phyloP scores from a whole-genome alignment of 192 early-diverging fungal genomes.

The Chytriomyces sp. region DNA sequence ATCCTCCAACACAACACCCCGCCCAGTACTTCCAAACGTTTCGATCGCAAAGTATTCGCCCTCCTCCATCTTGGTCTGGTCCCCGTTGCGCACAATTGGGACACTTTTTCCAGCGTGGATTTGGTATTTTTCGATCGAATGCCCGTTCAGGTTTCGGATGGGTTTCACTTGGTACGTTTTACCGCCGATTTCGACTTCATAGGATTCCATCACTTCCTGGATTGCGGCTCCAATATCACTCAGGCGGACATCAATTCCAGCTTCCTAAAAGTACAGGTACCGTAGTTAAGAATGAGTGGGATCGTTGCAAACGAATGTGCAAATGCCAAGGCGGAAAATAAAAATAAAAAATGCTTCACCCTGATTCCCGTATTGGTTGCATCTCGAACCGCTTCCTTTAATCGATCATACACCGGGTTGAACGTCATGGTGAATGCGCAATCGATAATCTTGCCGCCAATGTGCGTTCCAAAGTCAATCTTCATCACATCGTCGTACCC shows the following conservation, averaged over 20 bases:
- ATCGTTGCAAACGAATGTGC: not conserved
- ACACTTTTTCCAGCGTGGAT: slow-evolving; percentile 96
- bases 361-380: slow-evolving; percentile 94
- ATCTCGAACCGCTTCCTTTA: slow-evolving; percentile 88
- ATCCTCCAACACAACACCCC: slow-evolving; percentile 87
- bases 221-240: slow-evolving; percentile 94
- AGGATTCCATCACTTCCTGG: slow-evolving; percentile 98
- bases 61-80: slow-evolving; percentile 95
- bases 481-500: slow-evolving; percentile 92
- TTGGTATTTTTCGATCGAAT: slow-evolving; percentile 87
- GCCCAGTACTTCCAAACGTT: slow-evolving; percentile 96
- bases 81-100: slow-evolving; percentile 88
- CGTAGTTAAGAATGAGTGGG: not conserved
- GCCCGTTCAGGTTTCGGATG: slow-evolving; percentile 96
- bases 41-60: slow-evolving; percentile 95
- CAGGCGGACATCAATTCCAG: slow-evolving; percentile 96
- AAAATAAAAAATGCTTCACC: slow-evolving; percentile 26
- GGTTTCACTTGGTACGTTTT: slow-evolving; percentile 92
- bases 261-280: slow-evolving; percentile 55
- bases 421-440: slow-evolving; percentile 93
- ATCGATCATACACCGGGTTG: slow-evolving; percentile 85
- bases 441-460: slow-evolving; percentile 92
- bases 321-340: too few species aligned
- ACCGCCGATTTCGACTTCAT: slow-evolving; percentile 92
- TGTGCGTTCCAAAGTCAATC: slow-evolving; percentile 94